Base-by-base conservation (phyloP, 2,329 filamentous ascomycete species). In the Arthrobotrys pseudoclavata region DNA sequence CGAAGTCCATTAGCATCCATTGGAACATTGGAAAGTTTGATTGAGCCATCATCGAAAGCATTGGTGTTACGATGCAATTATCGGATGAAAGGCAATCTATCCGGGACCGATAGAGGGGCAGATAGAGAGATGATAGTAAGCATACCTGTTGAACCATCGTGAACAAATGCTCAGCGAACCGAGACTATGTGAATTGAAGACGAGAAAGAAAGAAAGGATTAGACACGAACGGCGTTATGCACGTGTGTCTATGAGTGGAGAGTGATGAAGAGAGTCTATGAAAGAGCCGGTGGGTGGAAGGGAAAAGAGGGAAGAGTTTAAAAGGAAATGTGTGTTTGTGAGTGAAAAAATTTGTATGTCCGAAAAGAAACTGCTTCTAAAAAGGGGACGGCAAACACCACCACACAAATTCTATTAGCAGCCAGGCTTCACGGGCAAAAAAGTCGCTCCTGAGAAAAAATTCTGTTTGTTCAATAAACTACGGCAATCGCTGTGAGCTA, bases 191-290 rank as follows among this genome's bases (percentile, higher is more conserved):
- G 55, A 70, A 64, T 5, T 67, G 29, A 71, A 71, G 69, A 63
- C 57, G 74, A 34, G 53, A 78, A 50, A 64, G 61, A 62, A 70
- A 67, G 53, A 62, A 69, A 24, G 62, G 13, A 64, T 42, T 42
- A 62, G 67, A 78, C 69, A 78, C 74, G 74, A 69, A 60, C 62
- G 57, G 63, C 67, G 31, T 18, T 29, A 47, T 48, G 67, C 74
- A 78, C 61, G 74, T 78, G 74, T 78, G 74, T 78, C 69, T 69
- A 61, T 71, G 74, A 72, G 67, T 72, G 69, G 74, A 71, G 69
- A 78, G 47, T 71, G 74, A 57, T 53, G 74, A 71, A 69, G 48
- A 67, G 67, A 68, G 62, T 71, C 55, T 62, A 68, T 37, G 69
- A 64, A 57, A 34, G 69, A 77, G 68, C 52, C 61, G 52, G 52